Evolutionary conservation across 1,284 basidiomycete genomes (phyloP).

Genomic region (Cryptococcus wingfieldii): DNA sequence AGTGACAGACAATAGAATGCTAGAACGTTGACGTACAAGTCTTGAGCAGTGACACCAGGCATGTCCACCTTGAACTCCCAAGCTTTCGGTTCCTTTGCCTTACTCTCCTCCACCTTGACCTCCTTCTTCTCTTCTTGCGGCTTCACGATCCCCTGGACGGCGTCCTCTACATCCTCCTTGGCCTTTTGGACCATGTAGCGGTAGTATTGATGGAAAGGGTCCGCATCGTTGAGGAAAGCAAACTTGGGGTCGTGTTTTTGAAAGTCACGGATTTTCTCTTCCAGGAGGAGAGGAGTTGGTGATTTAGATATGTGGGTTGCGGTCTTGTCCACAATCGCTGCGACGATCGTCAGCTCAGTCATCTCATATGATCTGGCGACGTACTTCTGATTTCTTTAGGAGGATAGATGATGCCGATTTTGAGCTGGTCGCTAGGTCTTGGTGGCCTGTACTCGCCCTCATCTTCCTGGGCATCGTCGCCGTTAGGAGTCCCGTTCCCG

Average conservation of each 20-base stretch:
- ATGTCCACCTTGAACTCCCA: slow-evolving; percentile 83
- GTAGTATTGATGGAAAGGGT: slow-evolving; percentile 97
- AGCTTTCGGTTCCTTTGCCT: slow-evolving; percentile 68
- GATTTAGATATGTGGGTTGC: slow-evolving; percentile 89
- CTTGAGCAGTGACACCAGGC: slow-evolving; percentile 82
- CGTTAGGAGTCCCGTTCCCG: slow-evolving; percentile 12
- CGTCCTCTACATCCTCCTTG: slow-evolving; percentile 62
- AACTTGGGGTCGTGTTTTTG: slow-evolving; percentile 94
- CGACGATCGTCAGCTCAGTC: slow-evolving; percentile 10
- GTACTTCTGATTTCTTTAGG: slow-evolving; percentile 87
- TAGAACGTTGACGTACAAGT: slow-evolving; percentile 62
- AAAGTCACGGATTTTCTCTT: slow-evolving; percentile 91
- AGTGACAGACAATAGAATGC: background rate
- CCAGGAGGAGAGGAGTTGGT: slow-evolving; percentile 80
- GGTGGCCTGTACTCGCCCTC: slow-evolving; percentile 37
- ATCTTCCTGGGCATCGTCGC: slow-evolving; percentile 14
- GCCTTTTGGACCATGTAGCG: slow-evolving; percentile 74
- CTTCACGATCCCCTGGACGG: slow-evolving; percentile 38
- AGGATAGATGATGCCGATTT: slow-evolving; percentile 81
- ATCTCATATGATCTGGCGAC: slow-evolving; percentile 29
- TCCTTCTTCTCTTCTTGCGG: slow-evolving; percentile 38
- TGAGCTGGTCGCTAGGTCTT: slow-evolving; percentile 58
- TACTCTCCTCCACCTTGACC: slow-evolving; percentile 52
- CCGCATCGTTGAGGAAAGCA: slow-evolving; percentile 83
- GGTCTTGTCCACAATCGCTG: slow-evolving; percentile 93